Evolutionary conservation across 352 stramenopile species (phyloP).

Genomic region (Phytophthora capsici): DNA sequence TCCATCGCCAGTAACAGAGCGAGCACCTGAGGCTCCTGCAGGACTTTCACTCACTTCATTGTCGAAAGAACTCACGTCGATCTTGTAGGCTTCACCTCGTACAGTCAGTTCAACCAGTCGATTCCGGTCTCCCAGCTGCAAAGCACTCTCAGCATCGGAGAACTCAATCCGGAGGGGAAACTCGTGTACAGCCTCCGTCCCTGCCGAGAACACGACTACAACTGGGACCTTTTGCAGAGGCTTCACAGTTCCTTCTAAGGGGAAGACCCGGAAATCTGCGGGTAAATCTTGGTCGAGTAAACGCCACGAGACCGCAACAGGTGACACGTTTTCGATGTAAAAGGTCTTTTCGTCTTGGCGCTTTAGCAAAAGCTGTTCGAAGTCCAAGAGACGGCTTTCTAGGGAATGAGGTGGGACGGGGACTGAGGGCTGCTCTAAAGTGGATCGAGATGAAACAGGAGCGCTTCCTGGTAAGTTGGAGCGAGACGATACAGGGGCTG

Average conservation of each 20-base stretch:
- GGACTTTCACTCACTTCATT: constrained; percentile 16
- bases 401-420: constrained; percentile 3
- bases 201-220: constrained; percentile 74
- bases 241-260: constrained; percentile 75
- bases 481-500: constrained; percentile 20
- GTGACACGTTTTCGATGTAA: constrained; percentile 83
- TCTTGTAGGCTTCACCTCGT: constrained; percentile 91
- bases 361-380: constrained; percentile 92
- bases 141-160: constrained; percentile 78
- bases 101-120: constrained; percentile 46
- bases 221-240: constrained; percentile 70
- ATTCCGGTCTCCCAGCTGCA: constrained; percentile 49
- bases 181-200: constrained; percentile 71
- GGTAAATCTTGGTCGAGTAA: constrained; percentile 46
- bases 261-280: constrained; percentile 75
- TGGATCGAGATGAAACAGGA: constrained; percentile 29
- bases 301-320: constrained; percentile 81
- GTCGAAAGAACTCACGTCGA: constrained; percentile 90
- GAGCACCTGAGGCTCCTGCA: background rate
- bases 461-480: constrained; percentile 24
- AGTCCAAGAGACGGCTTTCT: constrained; percentile 73
- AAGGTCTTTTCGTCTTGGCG: constrained; percentile 90
- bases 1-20: constrained; percentile 44
- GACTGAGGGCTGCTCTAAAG: constrained; percentile 7
- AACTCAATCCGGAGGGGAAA: constrained; percentile 76